Percentiles rank a stretch among this genome's conserved stretches.
Evolutionary conservation across 2,329 filamentous ascomycete genomes (phyloP).

Genomic region (Colletotrichum simmondsii): DNA sequence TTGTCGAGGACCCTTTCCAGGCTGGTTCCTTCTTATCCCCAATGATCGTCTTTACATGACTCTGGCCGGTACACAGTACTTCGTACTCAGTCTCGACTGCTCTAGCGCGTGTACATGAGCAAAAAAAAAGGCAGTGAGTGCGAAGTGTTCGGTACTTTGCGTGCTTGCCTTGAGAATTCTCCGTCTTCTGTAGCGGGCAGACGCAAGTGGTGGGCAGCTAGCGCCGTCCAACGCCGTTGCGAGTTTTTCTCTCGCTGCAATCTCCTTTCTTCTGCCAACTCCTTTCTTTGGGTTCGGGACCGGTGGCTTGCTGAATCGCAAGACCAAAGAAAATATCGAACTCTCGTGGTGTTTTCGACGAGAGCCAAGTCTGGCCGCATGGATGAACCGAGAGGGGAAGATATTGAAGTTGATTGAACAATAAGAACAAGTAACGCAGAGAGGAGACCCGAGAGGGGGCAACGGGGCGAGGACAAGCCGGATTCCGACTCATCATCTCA

Average conservation of each 20-base stretch:
- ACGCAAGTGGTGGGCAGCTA: slow-evolving; percentile 3
- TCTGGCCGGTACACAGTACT: not conserved
- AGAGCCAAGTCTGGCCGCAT: not conserved
- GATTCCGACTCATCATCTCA: not conserved
- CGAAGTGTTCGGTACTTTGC: not conserved
- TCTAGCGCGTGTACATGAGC: not conserved
- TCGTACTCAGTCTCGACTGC: not conserved
- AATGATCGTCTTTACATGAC: slow-evolving; percentile 29
- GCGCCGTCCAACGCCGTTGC: not conserved
- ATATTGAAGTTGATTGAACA: not conserved
- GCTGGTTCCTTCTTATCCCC: slow-evolving; percentile 11
- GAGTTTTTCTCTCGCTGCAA: not conserved
- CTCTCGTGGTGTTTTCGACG: not conserved
- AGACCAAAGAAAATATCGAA: not conserved
- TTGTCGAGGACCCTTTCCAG: slow-evolving; percentile 6
- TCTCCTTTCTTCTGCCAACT: not conserved
- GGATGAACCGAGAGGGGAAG: not conserved
- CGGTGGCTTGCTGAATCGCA: not conserved
- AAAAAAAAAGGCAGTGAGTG: not conserved
- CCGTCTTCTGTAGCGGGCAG: slow-evolving; percentile 9
- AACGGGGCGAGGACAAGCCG: not conserved
- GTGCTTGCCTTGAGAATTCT: not conserved
- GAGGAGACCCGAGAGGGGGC: not conserved
- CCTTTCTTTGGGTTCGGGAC: not conserved
- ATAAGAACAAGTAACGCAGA: not conserved